Conservation (phyloP, 495 filamentous ascomycete species). For the Aspergillus wentii region DNA sequence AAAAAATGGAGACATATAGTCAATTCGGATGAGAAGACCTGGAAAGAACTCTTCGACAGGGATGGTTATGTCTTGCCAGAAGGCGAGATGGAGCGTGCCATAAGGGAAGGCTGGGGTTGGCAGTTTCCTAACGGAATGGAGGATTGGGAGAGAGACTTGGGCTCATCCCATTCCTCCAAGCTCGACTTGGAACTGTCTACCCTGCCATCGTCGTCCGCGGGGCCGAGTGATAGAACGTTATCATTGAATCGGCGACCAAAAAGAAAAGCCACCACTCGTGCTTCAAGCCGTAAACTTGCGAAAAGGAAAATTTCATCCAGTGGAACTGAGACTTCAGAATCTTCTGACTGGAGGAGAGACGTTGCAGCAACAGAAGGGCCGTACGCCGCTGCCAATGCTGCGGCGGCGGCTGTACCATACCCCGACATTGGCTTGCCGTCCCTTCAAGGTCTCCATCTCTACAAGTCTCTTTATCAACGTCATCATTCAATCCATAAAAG, state of each 20-base stretch:
- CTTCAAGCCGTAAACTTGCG: constrained; percentile 44
- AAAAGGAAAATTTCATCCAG: constrained; percentile 51
- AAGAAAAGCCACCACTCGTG: constrained; percentile 46
- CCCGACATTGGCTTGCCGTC: constrained; percentile 74
- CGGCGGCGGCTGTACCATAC: constrained; percentile 73
- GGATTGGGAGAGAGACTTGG: constrained; percentile 77
- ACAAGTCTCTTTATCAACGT: constrained; percentile 92
- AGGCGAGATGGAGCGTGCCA: constrained; percentile 80
- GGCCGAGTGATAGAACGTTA: constrained; percentile 22
- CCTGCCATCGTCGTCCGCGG: constrained; percentile 16
- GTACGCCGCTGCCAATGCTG: constrained; percentile 77
- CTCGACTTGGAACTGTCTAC: constrained; percentile 33
- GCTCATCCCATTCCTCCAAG: constrained; percentile 39
- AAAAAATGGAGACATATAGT: constrained; percentile 88
- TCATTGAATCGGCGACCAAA: constrained; percentile 40
- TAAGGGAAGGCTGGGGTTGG: constrained; percentile 98
- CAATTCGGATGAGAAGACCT: constrained; percentile 88
- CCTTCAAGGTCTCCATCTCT: constrained; percentile 80
- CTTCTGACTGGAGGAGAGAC: constrained; percentile 38
- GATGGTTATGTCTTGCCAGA: constrained; percentile 76
- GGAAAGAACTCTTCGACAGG: constrained; percentile 86
- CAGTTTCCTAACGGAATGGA: constrained; percentile 74
- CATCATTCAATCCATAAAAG: constrained; percentile 82
- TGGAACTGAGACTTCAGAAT: constrained; percentile 30
- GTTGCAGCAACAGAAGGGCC: constrained; percentile 64